These are phyloP conservation scores for Ambrosia hybrid DNA, from an alignment of 140 eudicot genomes.

Conservation along the genomic window DNA sequence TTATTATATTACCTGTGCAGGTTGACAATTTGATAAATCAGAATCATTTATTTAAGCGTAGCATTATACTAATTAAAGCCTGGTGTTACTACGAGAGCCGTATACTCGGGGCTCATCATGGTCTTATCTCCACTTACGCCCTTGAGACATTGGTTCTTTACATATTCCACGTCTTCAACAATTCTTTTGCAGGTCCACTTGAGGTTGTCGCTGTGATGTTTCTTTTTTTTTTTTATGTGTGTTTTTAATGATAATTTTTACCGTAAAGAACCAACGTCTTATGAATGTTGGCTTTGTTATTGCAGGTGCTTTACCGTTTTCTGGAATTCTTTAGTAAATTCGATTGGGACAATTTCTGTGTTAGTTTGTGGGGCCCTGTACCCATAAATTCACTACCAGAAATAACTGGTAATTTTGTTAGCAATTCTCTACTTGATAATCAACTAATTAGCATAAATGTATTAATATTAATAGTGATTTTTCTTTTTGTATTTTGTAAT, in stretches of 20 bases:
- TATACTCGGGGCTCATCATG: slow-evolving; percentile 97
- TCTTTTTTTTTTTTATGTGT: background rate
- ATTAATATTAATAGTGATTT: slow-evolving; percentile 17
- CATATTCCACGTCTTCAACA: slow-evolving; percentile 92
- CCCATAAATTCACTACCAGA: slow-evolving; percentile 86
- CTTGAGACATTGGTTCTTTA: slow-evolving; percentile 94
- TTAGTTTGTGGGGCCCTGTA: slow-evolving; percentile 99
- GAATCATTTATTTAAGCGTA: slow-evolving; percentile 92
- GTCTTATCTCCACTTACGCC: slow-evolving; percentile 97
- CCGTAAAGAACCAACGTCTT: too few species aligned
- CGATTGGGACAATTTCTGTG: slow-evolving; percentile 96
- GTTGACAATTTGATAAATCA: slow-evolving; percentile 88
- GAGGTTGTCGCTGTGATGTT: slow-evolving; percentile 55
- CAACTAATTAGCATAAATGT: background rate
- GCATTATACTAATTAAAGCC: slow-evolving; percentile 95
- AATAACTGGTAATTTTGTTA: slow-evolving; percentile 64
- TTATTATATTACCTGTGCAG: slow-evolving; percentile 40
- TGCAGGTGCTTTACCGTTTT: slow-evolving; percentile 91
- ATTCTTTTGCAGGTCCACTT: slow-evolving; percentile 87
- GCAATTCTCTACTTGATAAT: background rate
- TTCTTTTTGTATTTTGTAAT: background rate
- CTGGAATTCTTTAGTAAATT: slow-evolving; percentile 96
- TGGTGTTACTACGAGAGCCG: slow-evolving; percentile 99
- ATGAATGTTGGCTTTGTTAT: slow-evolving; percentile 18
- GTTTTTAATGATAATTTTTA: background rate